phyloP scores from a whole-genome alignment of 129 eudicot genomes.

The Flaveria ramosissima region DNA sequence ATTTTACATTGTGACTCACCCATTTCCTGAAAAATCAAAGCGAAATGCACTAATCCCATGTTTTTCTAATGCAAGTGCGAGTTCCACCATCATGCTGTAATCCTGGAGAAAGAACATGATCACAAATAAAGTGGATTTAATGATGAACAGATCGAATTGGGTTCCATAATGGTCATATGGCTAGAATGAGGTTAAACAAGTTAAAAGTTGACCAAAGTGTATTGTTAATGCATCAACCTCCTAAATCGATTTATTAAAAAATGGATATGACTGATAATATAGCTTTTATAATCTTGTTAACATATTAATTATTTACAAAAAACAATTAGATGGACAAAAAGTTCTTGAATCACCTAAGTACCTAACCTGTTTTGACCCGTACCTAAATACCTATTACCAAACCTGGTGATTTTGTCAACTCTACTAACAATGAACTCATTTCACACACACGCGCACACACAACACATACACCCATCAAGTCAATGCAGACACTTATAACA shows the following conservation, averaged over 20 bases:
- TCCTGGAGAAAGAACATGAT: slow-evolving; percentile 18
- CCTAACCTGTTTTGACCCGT: neutral
- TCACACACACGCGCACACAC: neutral
- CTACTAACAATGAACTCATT: neutral
- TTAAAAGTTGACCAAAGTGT: neutral
- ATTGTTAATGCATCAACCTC: neutral
- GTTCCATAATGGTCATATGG: neutral
- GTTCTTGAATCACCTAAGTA: neutral
- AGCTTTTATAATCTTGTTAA: neutral
- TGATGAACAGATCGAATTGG: neutral
- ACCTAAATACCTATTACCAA: too few species aligned
- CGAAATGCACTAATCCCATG: slow-evolving; percentile 45
- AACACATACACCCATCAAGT: neutral
- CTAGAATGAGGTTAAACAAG: neutral
- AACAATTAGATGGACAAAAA: neutral
- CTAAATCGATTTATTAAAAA: neutral
- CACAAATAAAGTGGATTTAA: neutral
- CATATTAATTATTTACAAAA: neutral
- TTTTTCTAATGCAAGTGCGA: slow-evolving; percentile 9
- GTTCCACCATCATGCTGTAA: slow-evolving; percentile 9
- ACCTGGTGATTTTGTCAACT: neutral
- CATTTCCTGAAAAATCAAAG: slow-evolving; percentile 88
- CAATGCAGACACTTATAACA: neutral
- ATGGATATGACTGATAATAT: neutral
- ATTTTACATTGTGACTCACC: slow-evolving; percentile 45